Conservation (phyloP, 1,139 yeast genomes). For the Protomyces inouyei region DNA sequence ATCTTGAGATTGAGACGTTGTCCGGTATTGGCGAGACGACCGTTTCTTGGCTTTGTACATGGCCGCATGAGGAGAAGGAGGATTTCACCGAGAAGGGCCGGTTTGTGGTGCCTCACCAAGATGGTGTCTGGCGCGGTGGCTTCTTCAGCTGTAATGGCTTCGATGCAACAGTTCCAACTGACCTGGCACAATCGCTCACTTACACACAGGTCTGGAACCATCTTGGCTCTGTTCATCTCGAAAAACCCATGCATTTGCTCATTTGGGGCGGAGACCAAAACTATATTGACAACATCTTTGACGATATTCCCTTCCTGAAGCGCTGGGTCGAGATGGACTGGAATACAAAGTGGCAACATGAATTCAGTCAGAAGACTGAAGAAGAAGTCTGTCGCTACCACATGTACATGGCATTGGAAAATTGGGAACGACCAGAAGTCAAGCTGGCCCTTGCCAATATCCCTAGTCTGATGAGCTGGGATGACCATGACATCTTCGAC, state of each 20-base stretch:
- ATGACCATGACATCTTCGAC: constrained; percentile 55
- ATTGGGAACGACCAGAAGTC: constrained; percentile 26
- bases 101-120: constrained; percentile 12
- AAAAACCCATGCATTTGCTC: constrained; percentile 8
- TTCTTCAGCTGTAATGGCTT: constrained; percentile 25
- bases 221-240: constrained; percentile 21
- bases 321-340: constrained; percentile 25
- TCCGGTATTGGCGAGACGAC: constrained; percentile 5
- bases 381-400: constrained; percentile 13
- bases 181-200: constrained; percentile 13
- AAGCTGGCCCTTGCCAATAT: constrained; percentile 22
- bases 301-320: constrained; percentile 18
- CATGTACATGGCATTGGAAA: constrained; percentile 2
- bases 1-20: constrained; percentile 1
- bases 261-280: constrained; percentile 24
- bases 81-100: constrained; percentile 14
- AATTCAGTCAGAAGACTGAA: constrained; percentile 19
- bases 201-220: constrained; percentile 23
- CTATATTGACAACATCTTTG: constrained; percentile 14
- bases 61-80: constrained; percentile 23
- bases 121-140: constrained; percentile 19
- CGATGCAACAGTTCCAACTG: constrained; percentile 21
- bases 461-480: constrained; percentile 21
- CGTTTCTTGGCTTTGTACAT: constrained; percentile 9
- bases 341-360: constrained; percentile 20